Conservation (phyloP, 2,329 filamentous ascomycete species). For the Fusarium tupiense region DNA sequence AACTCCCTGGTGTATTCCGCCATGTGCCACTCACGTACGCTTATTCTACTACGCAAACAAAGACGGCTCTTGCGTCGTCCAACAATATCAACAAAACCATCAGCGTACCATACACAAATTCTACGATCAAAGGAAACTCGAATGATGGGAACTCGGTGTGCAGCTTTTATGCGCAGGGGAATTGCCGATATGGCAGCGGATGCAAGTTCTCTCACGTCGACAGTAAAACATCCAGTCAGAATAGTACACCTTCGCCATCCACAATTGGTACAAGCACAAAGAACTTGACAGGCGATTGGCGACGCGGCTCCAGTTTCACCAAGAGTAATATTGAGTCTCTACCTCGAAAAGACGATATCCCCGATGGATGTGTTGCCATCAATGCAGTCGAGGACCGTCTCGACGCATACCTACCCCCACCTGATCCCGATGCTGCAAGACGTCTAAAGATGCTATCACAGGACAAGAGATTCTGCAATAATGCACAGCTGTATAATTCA, state of each 20-base stretch:
- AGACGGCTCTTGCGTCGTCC: neutral
- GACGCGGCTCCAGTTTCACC: neutral
- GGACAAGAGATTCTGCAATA: slow-evolving; percentile 34
- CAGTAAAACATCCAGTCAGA: slow-evolving; percentile 20
- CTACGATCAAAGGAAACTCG: neutral
- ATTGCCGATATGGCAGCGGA: slow-evolving; percentile 37
- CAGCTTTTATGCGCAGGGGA: slow-evolving; percentile 31
- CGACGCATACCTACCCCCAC: slow-evolving; percentile 19
- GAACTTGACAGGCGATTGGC: slow-evolving; percentile 4
- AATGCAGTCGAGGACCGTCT: slow-evolving; percentile 32
- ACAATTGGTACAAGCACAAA: slow-evolving; percentile 9
- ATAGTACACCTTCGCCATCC: slow-evolving; percentile 19
- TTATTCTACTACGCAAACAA: neutral
- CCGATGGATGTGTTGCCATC: slow-evolving; percentile 22
- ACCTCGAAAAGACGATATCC: slow-evolving; percentile 26
- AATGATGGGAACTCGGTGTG: slow-evolving; percentile 22
- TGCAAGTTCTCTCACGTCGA: slow-evolving; percentile 31
- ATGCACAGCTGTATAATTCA: slow-evolving; percentile 21
- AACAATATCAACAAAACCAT: neutral
- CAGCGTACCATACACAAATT: neutral
- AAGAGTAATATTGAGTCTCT: slow-evolving; percentile 22
- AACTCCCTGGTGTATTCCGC: slow-evolving; percentile 63
- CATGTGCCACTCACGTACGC: slow-evolving; percentile 46
- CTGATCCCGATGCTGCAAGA: slow-evolving; percentile 6
- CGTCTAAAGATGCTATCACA: slow-evolving; percentile 25